Evolutionary conservation across 805 yeast species (phyloP).

Genomic region (Pichia manshurica): DNA sequence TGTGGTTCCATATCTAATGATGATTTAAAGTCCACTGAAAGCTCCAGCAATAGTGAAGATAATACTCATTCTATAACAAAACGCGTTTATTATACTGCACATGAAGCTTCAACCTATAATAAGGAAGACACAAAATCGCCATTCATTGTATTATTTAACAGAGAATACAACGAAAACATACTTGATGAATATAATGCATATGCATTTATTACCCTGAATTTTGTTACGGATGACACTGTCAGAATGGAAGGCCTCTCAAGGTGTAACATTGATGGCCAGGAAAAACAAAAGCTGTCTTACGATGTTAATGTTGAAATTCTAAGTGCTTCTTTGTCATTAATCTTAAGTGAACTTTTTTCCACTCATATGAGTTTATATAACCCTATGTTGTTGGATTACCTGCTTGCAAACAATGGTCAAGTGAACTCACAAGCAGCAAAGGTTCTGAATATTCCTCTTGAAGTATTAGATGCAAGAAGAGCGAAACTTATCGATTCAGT

Average conservation of each 20-base stretch:
- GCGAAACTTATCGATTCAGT: slow-evolving; percentile 8
- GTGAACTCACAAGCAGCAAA: slow-evolving; percentile 16
- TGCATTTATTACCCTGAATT: slow-evolving; percentile 23
- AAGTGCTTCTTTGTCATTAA: slow-evolving; percentile 32
- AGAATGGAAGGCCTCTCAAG: slow-evolving; percentile 25
- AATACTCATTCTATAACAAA: neutral
- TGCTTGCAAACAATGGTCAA: slow-evolving; percentile 28
- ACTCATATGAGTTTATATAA: slow-evolving; percentile 33
- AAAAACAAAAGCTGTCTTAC: slow-evolving; percentile 14
- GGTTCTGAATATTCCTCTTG: neutral
- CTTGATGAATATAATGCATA: slow-evolving; percentile 23
- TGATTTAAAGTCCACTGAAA: neutral
- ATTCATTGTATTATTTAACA: slow-evolving; percentile 61
- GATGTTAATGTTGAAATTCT: slow-evolving; percentile 31
- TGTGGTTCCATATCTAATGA: slow-evolving; percentile 30
- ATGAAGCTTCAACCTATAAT: slow-evolving; percentile 46
- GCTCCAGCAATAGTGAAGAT: slow-evolving; percentile 14
- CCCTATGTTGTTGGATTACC: slow-evolving; percentile 21
- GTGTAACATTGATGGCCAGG: slow-evolving; percentile 15
- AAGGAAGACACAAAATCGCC: slow-evolving; percentile 56
- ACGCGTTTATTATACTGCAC: slow-evolving; percentile 62
- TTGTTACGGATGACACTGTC: slow-evolving; percentile 18
- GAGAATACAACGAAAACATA: slow-evolving; percentile 37
- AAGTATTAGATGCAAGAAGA: neutral
- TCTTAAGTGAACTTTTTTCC: slow-evolving; percentile 33